These are phyloP conservation scores for Russula griseocarnosa DNA, from an alignment of 768 basidiomycete genomes.

Conservation along the genomic window DNA sequence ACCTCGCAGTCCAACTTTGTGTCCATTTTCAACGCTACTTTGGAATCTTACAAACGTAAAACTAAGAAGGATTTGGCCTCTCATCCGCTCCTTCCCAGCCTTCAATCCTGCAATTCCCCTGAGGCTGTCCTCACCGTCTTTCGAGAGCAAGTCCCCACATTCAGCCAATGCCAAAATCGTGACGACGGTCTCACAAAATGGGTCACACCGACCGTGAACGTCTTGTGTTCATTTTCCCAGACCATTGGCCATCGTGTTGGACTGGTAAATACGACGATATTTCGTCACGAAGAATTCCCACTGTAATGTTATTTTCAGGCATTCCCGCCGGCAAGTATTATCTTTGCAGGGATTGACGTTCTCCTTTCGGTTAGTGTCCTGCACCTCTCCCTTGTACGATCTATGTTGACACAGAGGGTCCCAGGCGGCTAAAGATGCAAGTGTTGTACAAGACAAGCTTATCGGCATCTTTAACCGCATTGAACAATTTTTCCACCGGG, in stretches of 20 bases:
- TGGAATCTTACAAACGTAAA: background rate
- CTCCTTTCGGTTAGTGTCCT: too few species aligned
- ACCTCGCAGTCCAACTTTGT: background rate
- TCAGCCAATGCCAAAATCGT: background rate
- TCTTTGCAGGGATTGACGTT: background rate
- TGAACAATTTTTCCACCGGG: too few species aligned
- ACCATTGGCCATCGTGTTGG: background rate
- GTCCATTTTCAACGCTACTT: background rate
- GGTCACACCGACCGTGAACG: background rate
- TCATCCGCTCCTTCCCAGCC: background rate
- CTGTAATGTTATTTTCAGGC: background rate
- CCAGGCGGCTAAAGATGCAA: too few species aligned
- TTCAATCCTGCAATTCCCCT: background rate
- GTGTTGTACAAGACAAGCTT: too few species aligned
- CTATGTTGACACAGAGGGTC: too few species aligned
- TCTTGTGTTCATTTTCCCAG: background rate
- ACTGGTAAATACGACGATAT: background rate
- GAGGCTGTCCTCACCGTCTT: background rate
- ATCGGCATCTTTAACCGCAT: too few species aligned
- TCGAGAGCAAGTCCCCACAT: background rate
- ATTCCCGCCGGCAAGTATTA: background rate
- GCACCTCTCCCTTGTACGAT: too few species aligned
- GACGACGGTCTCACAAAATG: background rate
- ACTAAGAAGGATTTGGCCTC: background rate
- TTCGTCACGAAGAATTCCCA: background rate